Evolutionary conservation across 2,329 filamentous ascomycete genomes (phyloP).

Genomic region (Fusarium austroafricanum): DNA sequence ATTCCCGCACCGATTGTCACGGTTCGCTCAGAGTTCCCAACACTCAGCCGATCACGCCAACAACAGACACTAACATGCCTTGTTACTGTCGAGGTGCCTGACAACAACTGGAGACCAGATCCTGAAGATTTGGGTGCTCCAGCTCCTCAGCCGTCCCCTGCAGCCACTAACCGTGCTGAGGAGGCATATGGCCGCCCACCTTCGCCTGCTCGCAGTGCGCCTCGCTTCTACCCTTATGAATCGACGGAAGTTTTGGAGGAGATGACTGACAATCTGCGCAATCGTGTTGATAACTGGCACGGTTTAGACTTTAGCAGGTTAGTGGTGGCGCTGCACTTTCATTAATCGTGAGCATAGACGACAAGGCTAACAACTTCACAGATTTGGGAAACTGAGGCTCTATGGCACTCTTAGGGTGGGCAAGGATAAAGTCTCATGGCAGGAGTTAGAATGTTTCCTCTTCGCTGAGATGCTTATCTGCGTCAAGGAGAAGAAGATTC

Average conservation of each 20-base stretch:
- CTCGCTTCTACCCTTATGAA: conserved; percentile 77
- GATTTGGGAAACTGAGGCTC: conserved; percentile 90
- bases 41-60: conserved; percentile 88
- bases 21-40: conserved; percentile 96
- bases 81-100: conserved; percentile 91
- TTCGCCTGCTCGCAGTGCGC: conserved; percentile 68
- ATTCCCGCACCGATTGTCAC: conserved; percentile 94
- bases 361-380: conserved; percentile 49
- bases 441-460: conserved; percentile 95
- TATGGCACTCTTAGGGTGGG: conserved; percentile 93
- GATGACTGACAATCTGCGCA: conserved; percentile 85
- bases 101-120: conserved; percentile 89
- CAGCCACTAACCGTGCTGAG: conserved; percentile 59
- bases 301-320: conserved; percentile 89
- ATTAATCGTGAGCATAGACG: conserved; percentile 1
- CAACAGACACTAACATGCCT: conserved; percentile 96
- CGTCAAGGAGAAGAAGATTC: conserved; percentile 93
- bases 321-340: conserved; percentile 36
- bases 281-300: conserved; percentile 98
- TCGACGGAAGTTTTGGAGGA: conserved; percentile 81
- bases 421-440: conserved; percentile 96
- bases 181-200: conserved; percentile 67
- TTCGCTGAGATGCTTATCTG: conserved; percentile 99
- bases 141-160: conserved; percentile 57
- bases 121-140: conserved; percentile 78